These are phyloP conservation scores for Pelargonium fulgidum DNA, from an alignment of 441 rosid genomes.

Conservation along the genomic window DNA sequence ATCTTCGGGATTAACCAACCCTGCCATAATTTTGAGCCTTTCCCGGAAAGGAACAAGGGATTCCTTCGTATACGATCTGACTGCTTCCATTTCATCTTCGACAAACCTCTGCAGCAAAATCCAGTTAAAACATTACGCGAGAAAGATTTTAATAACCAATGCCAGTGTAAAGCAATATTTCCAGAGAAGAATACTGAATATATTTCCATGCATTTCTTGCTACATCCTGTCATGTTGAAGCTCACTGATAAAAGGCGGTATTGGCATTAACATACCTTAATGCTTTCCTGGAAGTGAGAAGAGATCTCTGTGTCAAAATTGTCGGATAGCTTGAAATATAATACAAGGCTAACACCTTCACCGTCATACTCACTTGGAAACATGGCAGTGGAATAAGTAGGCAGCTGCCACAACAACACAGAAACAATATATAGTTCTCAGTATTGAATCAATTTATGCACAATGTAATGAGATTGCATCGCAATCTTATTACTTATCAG, in stretches of 20 bases:
- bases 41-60: slow-evolving; percentile 63
- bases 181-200: no score
- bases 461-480: slow-evolving; percentile 1
- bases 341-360: slow-evolving; percentile 79
- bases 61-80: slow-evolving; percentile 60
- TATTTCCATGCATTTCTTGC: background rate
- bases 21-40: slow-evolving; percentile 67
- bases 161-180: no score
- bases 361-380: slow-evolving; percentile 60
- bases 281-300: slow-evolving; percentile 54
- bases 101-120: slow-evolving; percentile 47
- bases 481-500: background rate
- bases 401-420: slow-evolving; percentile 39
- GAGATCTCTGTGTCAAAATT: slow-evolving; percentile 49
- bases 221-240: no score
- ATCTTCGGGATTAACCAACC: slow-evolving; percentile 70
- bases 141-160: background rate
- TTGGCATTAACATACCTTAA: slow-evolving; percentile 41
- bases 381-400: slow-evolving; percentile 66
- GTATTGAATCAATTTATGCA: background rate
- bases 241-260: background rate
- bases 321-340: slow-evolving; percentile 56
- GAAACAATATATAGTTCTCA: background rate
- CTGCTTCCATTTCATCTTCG: slow-evolving; percentile 65
- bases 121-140: background rate